Evolutionary conservation across 441 rosid genomes (phyloP).

Genomic region (Omphalea diandra): DNA sequence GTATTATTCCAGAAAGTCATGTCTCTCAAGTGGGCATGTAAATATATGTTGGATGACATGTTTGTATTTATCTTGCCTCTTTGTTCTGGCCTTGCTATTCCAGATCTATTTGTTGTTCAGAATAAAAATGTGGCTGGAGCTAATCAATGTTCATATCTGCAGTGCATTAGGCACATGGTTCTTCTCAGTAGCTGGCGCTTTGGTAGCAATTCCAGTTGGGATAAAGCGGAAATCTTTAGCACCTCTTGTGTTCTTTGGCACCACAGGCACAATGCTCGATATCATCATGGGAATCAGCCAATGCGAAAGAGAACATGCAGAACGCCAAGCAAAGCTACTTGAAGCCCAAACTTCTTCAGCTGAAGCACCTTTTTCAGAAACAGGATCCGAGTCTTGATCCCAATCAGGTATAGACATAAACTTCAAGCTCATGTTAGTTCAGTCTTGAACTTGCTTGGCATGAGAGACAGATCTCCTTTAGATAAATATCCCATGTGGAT

Average conservation of each 20-base stretch:
- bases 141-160: slow-evolving; percentile 25
- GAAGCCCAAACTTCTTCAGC: slow-evolving; percentile 49
- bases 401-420: not conserved
- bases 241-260: slow-evolving; percentile 90
- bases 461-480: not conserved
- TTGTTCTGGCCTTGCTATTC: too few species aligned
- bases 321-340: slow-evolving; percentile 72
- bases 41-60: too few species aligned
- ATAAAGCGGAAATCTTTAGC: slow-evolving; percentile 80
- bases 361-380: slow-evolving; percentile 26
- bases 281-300: slow-evolving; percentile 81
- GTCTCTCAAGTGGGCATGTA: too few species aligned
- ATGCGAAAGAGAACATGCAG: slow-evolving; percentile 92
- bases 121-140: not conserved
- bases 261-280: slow-evolving; percentile 96
- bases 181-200: slow-evolving; percentile 79
- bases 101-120: not conserved
- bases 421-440: not conserved
- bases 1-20: too few species aligned
- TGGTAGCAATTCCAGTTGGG: slow-evolving; percentile 88
- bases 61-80: too few species aligned
- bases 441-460: slow-evolving; percentile 6
- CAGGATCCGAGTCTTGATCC: slow-evolving; percentile 32
- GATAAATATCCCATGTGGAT: too few species aligned
- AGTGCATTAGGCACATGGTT: slow-evolving; percentile 96